A percentile compares a stretch with the other conserved stretches of the same genome.
These are phyloP conservation scores for Alternaria viburni DNA, from an alignment of 2,329 filamentous ascomycete genomes.

Conservation along the genomic window DNA sequence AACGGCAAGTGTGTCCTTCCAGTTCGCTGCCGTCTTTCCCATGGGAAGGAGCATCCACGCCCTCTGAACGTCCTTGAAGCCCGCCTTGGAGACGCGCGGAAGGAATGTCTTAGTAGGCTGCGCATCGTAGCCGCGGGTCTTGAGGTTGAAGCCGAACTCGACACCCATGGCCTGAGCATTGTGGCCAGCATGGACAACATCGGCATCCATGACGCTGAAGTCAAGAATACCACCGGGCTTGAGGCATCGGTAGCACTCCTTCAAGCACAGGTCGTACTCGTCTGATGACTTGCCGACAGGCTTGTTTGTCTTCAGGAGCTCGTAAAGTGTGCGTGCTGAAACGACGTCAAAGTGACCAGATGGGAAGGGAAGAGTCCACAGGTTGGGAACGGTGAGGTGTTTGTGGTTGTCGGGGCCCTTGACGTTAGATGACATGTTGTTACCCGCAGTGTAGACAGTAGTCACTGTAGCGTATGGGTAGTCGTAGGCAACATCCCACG, in stretches of 20 bases:
- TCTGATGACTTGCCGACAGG: conserved; percentile 62
- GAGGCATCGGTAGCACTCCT: conserved; percentile 86
- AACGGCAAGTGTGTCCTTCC: conserved; percentile 46
- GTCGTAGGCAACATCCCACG: conserved; percentile 87
- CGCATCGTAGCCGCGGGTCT: conserved; percentile 88
- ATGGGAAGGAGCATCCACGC: conserved; percentile 91
- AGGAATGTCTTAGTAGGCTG: conserved; percentile 82
- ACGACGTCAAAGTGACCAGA: conserved; percentile 89
- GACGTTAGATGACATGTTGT: conserved; percentile 56
- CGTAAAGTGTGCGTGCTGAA: conserved; percentile 85
- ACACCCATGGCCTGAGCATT: conserved; percentile 82
- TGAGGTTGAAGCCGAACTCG: conserved; percentile 90
- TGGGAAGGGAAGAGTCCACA: conserved; percentile 84
- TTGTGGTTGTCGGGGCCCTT: conserved; percentile 86
- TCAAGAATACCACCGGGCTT: conserved; percentile 94
- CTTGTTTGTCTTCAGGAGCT: conserved; percentile 73
- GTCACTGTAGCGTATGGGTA: conserved; percentile 87
- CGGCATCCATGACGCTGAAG: conserved; percentile 87
- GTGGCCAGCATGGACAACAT: conserved; percentile 84
- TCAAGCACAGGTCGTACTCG: conserved; percentile 85
- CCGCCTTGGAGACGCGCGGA: conserved; percentile 72
- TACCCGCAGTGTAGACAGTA: conserved; percentile 72
- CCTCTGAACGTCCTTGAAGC: conserved; percentile 81
- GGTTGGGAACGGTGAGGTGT: conserved; percentile 75
- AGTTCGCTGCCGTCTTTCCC: conserved; percentile 58